Conservation (phyloP, 2,329 filamentous ascomycete genomes). For the Blastomyces percursus region DNA sequence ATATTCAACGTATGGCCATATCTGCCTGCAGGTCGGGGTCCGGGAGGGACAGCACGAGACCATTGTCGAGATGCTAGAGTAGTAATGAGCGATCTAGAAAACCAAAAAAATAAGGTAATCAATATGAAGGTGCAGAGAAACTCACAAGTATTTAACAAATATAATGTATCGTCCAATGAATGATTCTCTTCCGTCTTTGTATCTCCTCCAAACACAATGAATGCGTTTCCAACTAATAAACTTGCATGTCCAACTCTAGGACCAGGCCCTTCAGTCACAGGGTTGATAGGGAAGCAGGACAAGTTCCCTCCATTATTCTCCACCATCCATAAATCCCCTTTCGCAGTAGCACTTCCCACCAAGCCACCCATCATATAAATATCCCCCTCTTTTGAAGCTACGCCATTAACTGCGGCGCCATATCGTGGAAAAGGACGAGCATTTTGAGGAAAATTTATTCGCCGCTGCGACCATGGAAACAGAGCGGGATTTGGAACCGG, state of each 20-base stretch:
- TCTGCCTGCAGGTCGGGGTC: conserved; percentile 72
- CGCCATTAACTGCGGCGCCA: conserved; percentile 87
- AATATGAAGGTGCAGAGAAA: conserved; percentile 15
- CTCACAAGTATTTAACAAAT: conserved; percentile 95
- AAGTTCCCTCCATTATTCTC: conserved; percentile 73
- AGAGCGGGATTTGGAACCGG: conserved; percentile 61
- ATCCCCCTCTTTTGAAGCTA: conserved; percentile 90
- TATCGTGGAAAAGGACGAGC: conserved; percentile 90
- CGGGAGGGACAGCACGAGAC: conserved; percentile 84
- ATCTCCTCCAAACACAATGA: conserved; percentile 97
- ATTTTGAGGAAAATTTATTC: conserved; percentile 72
- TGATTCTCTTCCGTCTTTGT: conserved; percentile 94
- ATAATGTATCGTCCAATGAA: conserved; percentile 84
- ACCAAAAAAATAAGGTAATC: neutral
- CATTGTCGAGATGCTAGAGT: conserved; percentile 82
- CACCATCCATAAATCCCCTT: conserved; percentile 96
- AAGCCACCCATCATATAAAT: conserved; percentile 97
- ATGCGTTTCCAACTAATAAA: conserved; percentile 91
- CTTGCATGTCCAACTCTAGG: conserved; percentile 91
- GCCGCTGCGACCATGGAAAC: conserved; percentile 91
- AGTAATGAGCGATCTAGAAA: conserved; percentile 21
- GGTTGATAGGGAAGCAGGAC: conserved; percentile 82
- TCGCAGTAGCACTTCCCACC: conserved; percentile 89
- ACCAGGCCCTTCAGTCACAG: conserved; percentile 85
- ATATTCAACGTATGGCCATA: conserved; percentile 97